Conservation (phyloP, 2,329 filamentous ascomycete genomes). For the Botryotinia convoluta region DNA sequence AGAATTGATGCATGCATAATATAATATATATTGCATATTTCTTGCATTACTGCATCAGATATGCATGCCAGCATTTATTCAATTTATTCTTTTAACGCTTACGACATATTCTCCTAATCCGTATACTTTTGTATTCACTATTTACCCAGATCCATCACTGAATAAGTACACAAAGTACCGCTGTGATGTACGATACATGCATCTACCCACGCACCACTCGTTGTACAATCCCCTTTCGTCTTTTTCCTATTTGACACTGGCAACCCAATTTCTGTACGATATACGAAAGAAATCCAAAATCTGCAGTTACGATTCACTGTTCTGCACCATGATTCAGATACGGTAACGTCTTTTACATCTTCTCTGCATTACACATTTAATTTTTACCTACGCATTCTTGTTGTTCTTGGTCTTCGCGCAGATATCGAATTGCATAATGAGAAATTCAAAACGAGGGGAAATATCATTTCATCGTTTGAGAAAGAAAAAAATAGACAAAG, state of each 20-base stretch:
- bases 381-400: background rate
- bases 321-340: background rate
- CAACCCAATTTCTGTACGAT: background rate
- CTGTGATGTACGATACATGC: background rate
- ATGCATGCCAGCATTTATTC: background rate
- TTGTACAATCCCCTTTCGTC: background rate
- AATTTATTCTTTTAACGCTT: background rate
- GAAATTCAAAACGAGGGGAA: background rate
- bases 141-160: background rate
- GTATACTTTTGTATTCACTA: background rate
- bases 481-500: background rate
- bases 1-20: background rate
- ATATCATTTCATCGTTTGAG: background rate
- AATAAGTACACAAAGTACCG: background rate
- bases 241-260: background rate
- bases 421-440: background rate
- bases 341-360: background rate
- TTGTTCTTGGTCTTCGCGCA: background rate
- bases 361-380: background rate
- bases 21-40: background rate
- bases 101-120: background rate
- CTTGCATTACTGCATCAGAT: background rate
- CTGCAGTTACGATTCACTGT: background rate
- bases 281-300: background rate
- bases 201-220: conserved; percentile 5